Conservation (phyloP, 805 yeast genomes). For the Suhomyces prunicola region DNA sequence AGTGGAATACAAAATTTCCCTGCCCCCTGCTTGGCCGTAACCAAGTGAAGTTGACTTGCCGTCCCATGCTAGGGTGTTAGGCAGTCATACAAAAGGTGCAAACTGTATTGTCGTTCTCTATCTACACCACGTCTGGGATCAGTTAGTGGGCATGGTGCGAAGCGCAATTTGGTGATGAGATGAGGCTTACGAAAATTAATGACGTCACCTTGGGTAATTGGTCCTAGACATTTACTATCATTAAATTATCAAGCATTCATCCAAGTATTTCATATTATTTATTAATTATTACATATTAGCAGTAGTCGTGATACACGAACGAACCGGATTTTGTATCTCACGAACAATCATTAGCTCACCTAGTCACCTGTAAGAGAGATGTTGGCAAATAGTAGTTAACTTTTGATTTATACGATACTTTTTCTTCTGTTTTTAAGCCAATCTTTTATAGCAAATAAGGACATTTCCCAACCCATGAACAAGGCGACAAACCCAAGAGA, state of each 20-base stretch:
- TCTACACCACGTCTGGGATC: background rate
- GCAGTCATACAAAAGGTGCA: background rate
- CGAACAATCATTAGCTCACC: background rate
- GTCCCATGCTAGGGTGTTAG: background rate
- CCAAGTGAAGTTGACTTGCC: background rate
- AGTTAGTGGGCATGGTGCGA: background rate
- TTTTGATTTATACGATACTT: background rate
- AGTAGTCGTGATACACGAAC: background rate
- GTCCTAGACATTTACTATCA: background rate
- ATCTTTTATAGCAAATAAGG: conserved; percentile 59
- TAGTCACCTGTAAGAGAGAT: background rate
- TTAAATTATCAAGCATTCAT: background rate
- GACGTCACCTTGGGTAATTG: background rate
- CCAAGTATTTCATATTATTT: background rate
- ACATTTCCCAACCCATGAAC: conserved; percentile 86
- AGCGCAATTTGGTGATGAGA: background rate
- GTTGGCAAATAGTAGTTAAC: background rate
- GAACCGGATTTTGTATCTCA: background rate
- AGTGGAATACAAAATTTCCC: background rate
- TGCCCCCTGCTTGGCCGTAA: background rate
- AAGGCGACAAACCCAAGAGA: conserved; percentile 76
- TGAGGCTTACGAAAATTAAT: background rate
- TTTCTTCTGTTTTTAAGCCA: conserved; percentile 29
- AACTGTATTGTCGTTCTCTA: background rate
- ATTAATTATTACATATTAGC: background rate